Base-by-base conservation (phyloP, 2,329 filamentous ascomycete species). In the Epicoccum nigrum region DNA sequence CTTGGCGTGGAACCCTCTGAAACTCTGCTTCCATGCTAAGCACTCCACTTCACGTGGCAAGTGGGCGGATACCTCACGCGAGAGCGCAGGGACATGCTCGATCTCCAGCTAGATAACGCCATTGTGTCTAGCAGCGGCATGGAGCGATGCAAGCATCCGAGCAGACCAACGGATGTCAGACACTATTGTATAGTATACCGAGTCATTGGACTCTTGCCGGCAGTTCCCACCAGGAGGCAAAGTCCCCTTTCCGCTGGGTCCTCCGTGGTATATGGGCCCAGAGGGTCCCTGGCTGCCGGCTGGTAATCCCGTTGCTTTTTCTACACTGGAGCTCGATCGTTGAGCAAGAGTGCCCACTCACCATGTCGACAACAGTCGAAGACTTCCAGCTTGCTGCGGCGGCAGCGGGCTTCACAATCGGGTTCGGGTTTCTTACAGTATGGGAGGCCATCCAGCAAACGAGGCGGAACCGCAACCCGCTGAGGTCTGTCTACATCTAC, bases 381-480 rank as follows among this genome's bases (percentile, higher is more conserved):
- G 68, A 70, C 52, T 60, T 58, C 28, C 66, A 71, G 37, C 45
- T 71, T 40, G 63, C 68, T 30, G 68, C 67, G 20, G 44, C 67
- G 7, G 68, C 68, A 40, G 68, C 68, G n/a, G 68, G 68, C 31
- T 71, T 71, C 52, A 69, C 68, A 1, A 51, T 71, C n/a, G 68
- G 68, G 1, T 71, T 69, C 35, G 68, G 68, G 0, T 64, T 70
- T 31, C 41, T 71, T 30, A 70, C 67, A 17, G 65, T 67, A 51
- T 71, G 67, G 68, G 67, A 70, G 47, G 68, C 68, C 7, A 62
- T 70, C 49, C 68, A 70, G 45, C 68, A 71, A 51, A 71, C 68
- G n/a, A 56, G 54, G n/a, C 61, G 64, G 28, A 71, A 71, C 35
- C 63, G 67, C 17, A 71, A 70, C 33, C 68, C 68, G 0, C 45